Percentiles rank a stretch among this genome's conserved stretches.
phyloP scores from a whole-genome alignment of 2,329 filamentous ascomycete species.

The Ascocoryne sarcoides region DNA sequence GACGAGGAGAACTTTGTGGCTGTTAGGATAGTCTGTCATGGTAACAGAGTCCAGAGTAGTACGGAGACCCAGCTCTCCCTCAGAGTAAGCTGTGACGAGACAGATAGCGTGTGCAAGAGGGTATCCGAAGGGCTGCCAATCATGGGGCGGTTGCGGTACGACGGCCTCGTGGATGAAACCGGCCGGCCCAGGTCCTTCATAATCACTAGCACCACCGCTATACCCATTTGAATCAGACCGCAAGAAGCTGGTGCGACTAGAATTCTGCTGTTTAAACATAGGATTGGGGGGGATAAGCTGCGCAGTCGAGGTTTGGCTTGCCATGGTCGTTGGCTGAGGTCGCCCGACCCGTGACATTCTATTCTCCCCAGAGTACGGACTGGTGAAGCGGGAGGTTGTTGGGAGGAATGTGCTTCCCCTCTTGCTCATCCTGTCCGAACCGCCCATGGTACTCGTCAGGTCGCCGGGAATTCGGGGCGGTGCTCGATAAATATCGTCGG shows the following conservation, averaged over 20 bases:
- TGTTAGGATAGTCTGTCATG: constrained; percentile 97
- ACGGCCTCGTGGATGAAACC: constrained; percentile 97
- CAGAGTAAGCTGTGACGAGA: constrained; percentile 92
- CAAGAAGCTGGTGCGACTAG: constrained; percentile 57
- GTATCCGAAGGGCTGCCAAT: constrained; percentile 96
- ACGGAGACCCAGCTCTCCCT: constrained; percentile 84
- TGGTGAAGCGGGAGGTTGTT: constrained; percentile 89
- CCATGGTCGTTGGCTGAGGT: constrained; percentile 79
- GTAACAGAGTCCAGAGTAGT: constrained; percentile 94
- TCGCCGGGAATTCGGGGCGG: constrained; percentile 74
- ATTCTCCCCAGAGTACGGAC: constrained; percentile 75
- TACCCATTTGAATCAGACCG: constrained; percentile 46
- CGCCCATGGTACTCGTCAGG: constrained; percentile 52
- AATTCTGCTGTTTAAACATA: constrained; percentile 61
- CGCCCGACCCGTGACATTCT: constrained; percentile 39
- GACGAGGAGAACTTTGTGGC: constrained; percentile 92
- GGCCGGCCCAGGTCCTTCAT: constrained; percentile 68
- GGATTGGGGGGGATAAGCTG: constrained; percentile 61
- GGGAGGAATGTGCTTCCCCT: constrained; percentile 78
- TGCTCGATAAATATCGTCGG: constrained; percentile 91
- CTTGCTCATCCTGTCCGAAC: constrained; percentile 65
- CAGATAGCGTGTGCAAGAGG: constrained; percentile 91
- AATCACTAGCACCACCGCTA: constrained; percentile 42
- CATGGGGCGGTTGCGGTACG: constrained; percentile 88
- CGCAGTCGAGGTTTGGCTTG: constrained; percentile 69